A percentile compares a stretch with the other conserved stretches of the same genome.
Conservation (phyloP, 2,329 filamentous ascomycete genomes). For the Dactylellina drechsleri region DNA sequence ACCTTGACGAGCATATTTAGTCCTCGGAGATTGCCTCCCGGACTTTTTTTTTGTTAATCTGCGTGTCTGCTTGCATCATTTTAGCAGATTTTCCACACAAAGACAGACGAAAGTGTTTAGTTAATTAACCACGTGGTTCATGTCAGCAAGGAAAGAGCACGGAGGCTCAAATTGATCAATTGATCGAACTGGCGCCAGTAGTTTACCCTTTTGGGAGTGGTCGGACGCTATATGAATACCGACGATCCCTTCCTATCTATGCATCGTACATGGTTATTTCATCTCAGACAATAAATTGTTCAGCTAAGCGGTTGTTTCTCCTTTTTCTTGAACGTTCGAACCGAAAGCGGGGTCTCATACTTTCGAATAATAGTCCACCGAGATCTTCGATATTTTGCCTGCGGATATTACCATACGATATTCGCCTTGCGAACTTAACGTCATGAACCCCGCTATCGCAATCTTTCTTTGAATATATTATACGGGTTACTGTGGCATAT, state of each 20-base stretch:
- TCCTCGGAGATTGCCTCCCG: conserved; percentile 36
- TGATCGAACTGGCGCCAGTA: too few relatives aligned
- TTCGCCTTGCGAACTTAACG: too few relatives aligned
- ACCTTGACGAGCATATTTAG: too few relatives aligned
- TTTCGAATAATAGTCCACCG: neutral
- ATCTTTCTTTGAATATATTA: neutral
- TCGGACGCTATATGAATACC: conserved; percentile 21
- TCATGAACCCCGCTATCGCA: too few relatives aligned
- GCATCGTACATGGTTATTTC: conserved; percentile 5
- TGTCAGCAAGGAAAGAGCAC: conserved; percentile 13
- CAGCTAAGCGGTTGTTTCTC: conserved; percentile 10
- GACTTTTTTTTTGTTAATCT: neutral
- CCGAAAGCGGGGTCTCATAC: neutral
- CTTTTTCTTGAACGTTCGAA: conserved; percentile 27
- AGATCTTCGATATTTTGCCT: neutral
- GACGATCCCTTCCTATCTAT: conserved; percentile 42
- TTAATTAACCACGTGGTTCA: conserved; percentile 40
- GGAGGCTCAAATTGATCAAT: neutral
- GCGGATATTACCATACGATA: too few relatives aligned
- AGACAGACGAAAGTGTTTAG: conserved; percentile 19
- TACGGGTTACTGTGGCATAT: too few relatives aligned
- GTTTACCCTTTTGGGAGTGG: neutral
- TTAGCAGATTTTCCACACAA: conserved; percentile 17
- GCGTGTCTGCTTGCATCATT: conserved; percentile 47
- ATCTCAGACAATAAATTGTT: conserved; percentile 24